These are phyloP conservation scores for Sporisorium scitamineum DNA, from an alignment of 1,284 basidiomycete species.

Conservation along the genomic window DNA sequence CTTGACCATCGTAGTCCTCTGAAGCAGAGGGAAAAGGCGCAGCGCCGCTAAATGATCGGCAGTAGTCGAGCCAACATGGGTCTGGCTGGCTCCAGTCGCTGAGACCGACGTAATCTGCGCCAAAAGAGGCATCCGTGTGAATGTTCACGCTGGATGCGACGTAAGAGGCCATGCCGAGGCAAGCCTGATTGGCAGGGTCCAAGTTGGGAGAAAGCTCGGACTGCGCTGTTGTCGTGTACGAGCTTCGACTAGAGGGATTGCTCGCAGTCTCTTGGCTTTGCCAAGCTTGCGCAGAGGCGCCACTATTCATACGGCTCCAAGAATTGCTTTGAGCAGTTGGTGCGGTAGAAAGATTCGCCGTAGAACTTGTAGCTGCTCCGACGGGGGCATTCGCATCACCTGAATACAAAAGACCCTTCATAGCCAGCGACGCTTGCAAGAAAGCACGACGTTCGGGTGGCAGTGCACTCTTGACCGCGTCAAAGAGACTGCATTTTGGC, in stretches of 20 bases:
- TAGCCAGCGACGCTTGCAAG: slow-evolving; percentile 22
- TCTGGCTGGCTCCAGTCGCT: slow-evolving; percentile 28
- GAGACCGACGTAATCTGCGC: slow-evolving; percentile 2
- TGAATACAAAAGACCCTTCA: slow-evolving; percentile 6
- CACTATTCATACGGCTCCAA: not conserved
- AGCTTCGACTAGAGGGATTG: not conserved
- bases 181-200: slow-evolving; percentile 14
- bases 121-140: slow-evolving; percentile 1
- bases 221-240: not conserved
- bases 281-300: not conserved
- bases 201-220: not conserved
- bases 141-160: slow-evolving; percentile 7
- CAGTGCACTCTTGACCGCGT: slow-evolving; percentile 34
- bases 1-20: not conserved
- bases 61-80: slow-evolving; percentile 5
- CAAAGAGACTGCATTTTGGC: slow-evolving; percentile 17
- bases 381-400: not conserved
- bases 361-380: not conserved
- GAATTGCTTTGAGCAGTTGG: not conserved
- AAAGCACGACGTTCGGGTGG: slow-evolving; percentile 36
- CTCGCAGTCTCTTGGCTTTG: not conserved
- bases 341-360: not conserved
- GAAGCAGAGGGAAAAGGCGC: not conserved
- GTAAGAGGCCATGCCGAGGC: not conserved
- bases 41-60: not conserved